Conservation (phyloP, 2,329 filamentous ascomycete species). For the Fusarium musae region DNA sequence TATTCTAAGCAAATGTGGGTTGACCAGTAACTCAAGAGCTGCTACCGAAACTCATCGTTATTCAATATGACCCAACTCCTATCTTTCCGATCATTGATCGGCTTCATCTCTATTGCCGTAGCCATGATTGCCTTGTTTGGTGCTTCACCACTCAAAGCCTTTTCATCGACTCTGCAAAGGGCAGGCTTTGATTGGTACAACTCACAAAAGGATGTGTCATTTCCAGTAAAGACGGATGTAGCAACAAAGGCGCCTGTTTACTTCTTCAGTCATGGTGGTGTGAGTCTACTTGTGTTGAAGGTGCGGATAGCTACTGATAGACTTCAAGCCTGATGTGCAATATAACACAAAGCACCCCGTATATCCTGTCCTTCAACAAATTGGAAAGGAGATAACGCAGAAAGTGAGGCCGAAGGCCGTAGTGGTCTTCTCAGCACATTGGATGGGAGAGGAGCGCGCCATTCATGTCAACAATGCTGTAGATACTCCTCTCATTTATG, state of each 20-base stretch:
- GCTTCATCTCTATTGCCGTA: conserved; percentile 36
- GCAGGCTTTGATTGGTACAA: conserved; percentile 27
- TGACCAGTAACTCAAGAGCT: not conserved
- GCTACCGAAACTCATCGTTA: not conserved
- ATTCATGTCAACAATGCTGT: conserved; percentile 75
- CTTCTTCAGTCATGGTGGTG: conserved; percentile 63
- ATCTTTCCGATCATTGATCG: conserved; percentile 35
- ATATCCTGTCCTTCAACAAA: conserved; percentile 70
- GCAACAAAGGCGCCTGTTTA: conserved; percentile 54
- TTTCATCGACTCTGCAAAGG: conserved; percentile 41
- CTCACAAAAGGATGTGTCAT: conserved; percentile 18
- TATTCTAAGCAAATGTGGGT: not conserved
- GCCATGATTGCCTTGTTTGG: conserved; percentile 41
- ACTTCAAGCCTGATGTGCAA: conserved; percentile 69
- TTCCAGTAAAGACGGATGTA: not conserved
- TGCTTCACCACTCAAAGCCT: conserved; percentile 35
- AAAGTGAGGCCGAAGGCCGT: conserved; percentile 77
- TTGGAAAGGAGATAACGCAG: conserved; percentile 76
- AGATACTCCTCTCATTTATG: conserved; percentile 75
- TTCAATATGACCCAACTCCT: conserved; percentile 38
- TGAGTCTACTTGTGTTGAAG: conserved; percentile 43
- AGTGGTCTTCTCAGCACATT: conserved; percentile 82
- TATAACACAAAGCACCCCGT: conserved; percentile 76
- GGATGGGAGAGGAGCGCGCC: conserved; percentile 68
- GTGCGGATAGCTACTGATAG: not conserved